Conservation (phyloP, 1,139 yeast species). For the Pichia sp. region DNA sequence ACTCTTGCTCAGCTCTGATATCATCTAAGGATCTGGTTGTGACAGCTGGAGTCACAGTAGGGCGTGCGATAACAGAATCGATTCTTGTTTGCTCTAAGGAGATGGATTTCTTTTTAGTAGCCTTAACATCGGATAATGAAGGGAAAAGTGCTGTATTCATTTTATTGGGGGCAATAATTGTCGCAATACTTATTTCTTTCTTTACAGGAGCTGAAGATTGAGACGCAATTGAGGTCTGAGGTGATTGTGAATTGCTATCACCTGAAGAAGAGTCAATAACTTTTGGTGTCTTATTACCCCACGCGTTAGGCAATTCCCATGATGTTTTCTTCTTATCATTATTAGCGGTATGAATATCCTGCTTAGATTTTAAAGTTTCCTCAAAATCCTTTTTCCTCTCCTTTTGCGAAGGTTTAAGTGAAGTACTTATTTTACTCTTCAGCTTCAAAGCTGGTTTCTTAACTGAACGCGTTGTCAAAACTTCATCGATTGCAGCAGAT, state of each 20-base stretch:
- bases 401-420: conserved; percentile 22
- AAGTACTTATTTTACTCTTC: conserved; percentile 4
- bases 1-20: conserved; percentile 71
- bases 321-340: conserved; percentile 15
- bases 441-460: conserved; percentile 7
- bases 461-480: conserved; percentile 1
- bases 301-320: conserved; percentile 8
- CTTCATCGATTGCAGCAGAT: conserved; percentile 10
- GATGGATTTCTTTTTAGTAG: conserved; percentile 5
- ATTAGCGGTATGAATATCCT: too few species aligned
- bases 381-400: conserved; percentile 33
- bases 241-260: too few species aligned
- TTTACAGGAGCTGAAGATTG: background rate
- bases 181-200: conserved; percentile 11
- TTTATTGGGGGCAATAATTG: conserved; percentile 15
- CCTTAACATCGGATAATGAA: conserved; percentile 13
- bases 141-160: conserved; percentile 16
- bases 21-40: conserved; percentile 46
- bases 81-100: background rate
- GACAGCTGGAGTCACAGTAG: background rate
- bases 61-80: background rate
- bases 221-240: too few species aligned
- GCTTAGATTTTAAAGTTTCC: conserved; percentile 25
- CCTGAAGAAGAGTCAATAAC: conserved; percentile 4
- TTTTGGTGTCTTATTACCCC: conserved; percentile 12